These are phyloP conservation scores for Solanum chiquidenum DNA, from an alignment of 257 asterid genomes.

Conservation along the genomic window DNA sequence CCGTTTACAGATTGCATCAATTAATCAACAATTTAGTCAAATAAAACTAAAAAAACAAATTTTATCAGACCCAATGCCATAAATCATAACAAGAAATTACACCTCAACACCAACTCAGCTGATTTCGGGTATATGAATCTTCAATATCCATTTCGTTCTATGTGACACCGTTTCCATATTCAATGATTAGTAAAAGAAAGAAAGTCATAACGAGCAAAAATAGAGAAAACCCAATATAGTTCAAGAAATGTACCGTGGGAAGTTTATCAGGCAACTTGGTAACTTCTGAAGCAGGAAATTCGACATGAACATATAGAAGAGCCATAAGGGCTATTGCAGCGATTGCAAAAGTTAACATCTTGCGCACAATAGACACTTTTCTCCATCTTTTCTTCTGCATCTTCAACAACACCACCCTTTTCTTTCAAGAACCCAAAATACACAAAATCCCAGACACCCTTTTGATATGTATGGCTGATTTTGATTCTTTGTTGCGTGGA, in stretches of 20 bases:
- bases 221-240: background rate
- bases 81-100: background rate
- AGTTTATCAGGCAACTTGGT: conserved; percentile 49
- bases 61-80: background rate
- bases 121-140: background rate
- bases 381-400: conserved; percentile 59
- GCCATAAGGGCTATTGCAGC: conserved; percentile 44
- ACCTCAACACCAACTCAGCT: background rate
- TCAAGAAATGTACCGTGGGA: conserved; percentile 24
- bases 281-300: conserved; percentile 18
- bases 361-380: conserved; percentile 42
- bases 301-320: conserved; percentile 36
- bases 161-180: background rate
- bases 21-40: background rate
- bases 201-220: background rate
- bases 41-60: background rate
- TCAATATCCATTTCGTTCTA: background rate
- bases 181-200: background rate
- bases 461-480: background rate
- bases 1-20: background rate
- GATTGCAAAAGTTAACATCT: conserved; percentile 53
- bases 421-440: background rate
- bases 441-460: background rate
- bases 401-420: conserved; percentile 1
- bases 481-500: conserved; percentile 6